Evolutionary conservation across 768 basidiomycete species (phyloP), one percentile per base, ranked within the genome.

Genomic region (Russula lepida): DNA sequence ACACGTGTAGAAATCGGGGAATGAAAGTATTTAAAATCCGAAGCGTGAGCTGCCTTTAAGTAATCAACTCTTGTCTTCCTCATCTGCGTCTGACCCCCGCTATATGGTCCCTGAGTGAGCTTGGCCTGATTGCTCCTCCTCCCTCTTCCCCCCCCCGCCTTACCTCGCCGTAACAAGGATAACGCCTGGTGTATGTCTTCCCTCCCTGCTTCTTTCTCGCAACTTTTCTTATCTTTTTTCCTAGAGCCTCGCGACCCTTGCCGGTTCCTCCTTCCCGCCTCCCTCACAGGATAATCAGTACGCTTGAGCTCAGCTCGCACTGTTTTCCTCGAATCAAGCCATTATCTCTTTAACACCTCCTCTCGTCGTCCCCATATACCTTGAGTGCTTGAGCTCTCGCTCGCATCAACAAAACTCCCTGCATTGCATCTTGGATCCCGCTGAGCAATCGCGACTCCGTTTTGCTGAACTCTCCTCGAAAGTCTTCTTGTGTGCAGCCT

Each of bases 211-310:
- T 9, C 19, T 50, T 41, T 7, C 35, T 63, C 43, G 30, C 35
- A 0, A 35, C 52, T 53, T 28, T 37, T 12, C 30, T 39, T n/a
- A 30, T 23, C 48, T 35, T 32, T 44, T 52, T 48, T 2, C 37
- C 55, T 69, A 89, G 86, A 82, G 81, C 59, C 89, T 92, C 89
- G 89, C 89, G 89, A 92, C 89, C 89, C 90, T 92, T 91, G 85
- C 80, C 87, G 88, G 86, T 84, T 76, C 81, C 87, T 74, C 75
- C 74, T 66, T 68, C 70, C 81, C 86, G 79, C 74, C 74, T 55
- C 56, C 64, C 72, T 72, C 72, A 73, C 74, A 71, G 70, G 73
- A 70, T 71, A 67, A 73, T 69, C 73, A 75, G 73, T 75, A 63
- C 68, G 70, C 69, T 69, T 70, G 72, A 73, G 55, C 56, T 37